Evolutionary conservation across 805 yeast species (phyloP), one percentile per base, ranked within the genome.

Genomic region (Saccharomycopsis selenospora): DNA sequence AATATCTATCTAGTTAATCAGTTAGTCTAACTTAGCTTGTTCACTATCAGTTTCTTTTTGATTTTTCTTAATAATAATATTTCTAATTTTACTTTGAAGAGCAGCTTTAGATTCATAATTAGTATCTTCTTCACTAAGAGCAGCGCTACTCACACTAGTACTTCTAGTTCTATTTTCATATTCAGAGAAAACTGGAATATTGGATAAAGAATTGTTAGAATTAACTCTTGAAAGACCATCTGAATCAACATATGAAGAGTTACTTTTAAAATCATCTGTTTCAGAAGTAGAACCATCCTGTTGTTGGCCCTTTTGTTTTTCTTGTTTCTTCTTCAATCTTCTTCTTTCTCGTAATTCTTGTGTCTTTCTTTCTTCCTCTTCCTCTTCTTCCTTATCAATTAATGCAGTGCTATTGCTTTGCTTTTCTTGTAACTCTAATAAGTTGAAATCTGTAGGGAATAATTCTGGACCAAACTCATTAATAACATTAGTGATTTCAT

Each of bases 401-500:
- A 45, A 44, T 30, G 49, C 48, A 13, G 40, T 46, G 11, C 46
- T 40, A 3, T 17, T 3, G n/a, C 4, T 8, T 20, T 47, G 45
- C 29, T 44, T 36, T 2, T 17, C 26, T 22, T 52, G 30, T 41
- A 59, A 56, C 27, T 61, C 62, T 40, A 52, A 44, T 17, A 52
- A 29, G 14, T 82, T 82, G 64, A 90, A 86, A 25, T 52, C 53
- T 64, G 91, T 95, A 5, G 96, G 95, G 71, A 81, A 91, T 40
- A 91, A 71, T 56, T 77, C 75, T 3, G 96, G 95, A 0, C 98
- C 99, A 50, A 82, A 74, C 41, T 77, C 79, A 61, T 91, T 88
- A 45, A 93, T 87, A 22, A 83, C 67, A 43, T 78, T 83, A 0
- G 96, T 88, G 45, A 93, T 81, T 49, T 86, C 85, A 46, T 69